Conservation (phyloP, 805 yeast species). For the Ogataea trehalophila region DNA sequence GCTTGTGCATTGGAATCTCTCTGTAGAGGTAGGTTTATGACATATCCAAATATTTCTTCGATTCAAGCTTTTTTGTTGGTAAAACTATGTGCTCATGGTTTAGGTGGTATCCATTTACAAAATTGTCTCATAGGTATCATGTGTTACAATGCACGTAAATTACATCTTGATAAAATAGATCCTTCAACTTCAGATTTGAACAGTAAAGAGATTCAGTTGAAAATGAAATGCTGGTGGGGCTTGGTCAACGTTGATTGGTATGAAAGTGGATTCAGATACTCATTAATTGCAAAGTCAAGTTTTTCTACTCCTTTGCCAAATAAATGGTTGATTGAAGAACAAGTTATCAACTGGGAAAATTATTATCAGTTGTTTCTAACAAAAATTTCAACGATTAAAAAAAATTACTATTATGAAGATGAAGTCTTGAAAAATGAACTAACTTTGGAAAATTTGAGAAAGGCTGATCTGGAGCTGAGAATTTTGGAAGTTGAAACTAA, state of each 20-base stretch:
- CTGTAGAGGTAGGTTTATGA: conserved; percentile 30
- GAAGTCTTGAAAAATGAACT: conserved; percentile 9
- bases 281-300: conserved; percentile 16
- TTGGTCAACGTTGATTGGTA: conserved; percentile 31
- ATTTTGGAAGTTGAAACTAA: conserved; percentile 18
- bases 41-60: conserved; percentile 23
- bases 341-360: conserved; percentile 17
- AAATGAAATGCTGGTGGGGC: conserved; percentile 26
- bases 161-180: conserved; percentile 21
- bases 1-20: conserved; percentile 30
- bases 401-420: conserved; percentile 24
- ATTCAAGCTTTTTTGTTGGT: conserved; percentile 27
- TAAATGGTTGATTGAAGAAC: conserved; percentile 14
- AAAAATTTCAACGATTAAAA: conserved; percentile 23
- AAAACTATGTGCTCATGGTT: conserved; percentile 24
- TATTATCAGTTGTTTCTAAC: conserved; percentile 21
- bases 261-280: conserved; percentile 24
- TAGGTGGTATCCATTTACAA: conserved; percentile 29
- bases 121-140: conserved; percentile 19
- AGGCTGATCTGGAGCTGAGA: conserved; percentile 25
- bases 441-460: conserved; percentile 14
- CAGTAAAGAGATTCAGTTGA: conserved; percentile 8
- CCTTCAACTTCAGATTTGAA: conserved; percentile 1
- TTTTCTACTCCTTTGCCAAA: conserved; percentile 25
- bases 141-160: conserved; percentile 22